phyloP scores from a whole-genome alignment of 495 filamentous ascomycete genomes.

The Penicillium argentinense region DNA sequence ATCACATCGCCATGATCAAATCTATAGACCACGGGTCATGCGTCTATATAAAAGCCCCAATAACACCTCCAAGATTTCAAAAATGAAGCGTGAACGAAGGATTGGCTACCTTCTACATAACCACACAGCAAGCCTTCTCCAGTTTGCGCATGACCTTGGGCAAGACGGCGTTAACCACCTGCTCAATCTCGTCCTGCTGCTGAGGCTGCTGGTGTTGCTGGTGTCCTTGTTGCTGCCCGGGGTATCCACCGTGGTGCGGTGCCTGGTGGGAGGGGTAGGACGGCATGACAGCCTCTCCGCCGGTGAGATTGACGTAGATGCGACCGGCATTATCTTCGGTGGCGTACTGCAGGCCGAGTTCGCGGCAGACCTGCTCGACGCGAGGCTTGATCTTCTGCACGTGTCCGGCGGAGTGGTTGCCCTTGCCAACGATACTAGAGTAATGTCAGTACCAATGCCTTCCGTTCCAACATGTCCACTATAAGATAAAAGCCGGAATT shows the following conservation, averaged over 20 bases:
- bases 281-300: slow-evolving; percentile 58
- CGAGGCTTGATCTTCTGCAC: slow-evolving; percentile 90
- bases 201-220: slow-evolving; percentile 43
- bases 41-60: slow-evolving; percentile 1
- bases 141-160: slow-evolving; percentile 62
- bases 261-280: slow-evolving; percentile 37
- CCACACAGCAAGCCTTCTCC: slow-evolving; percentile 68
- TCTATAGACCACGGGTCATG: background rate
- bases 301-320: slow-evolving; percentile 71
- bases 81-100: too few species aligned
- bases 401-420: slow-evolving; percentile 77
- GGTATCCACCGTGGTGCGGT: slow-evolving; percentile 34
- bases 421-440: slow-evolving; percentile 82
- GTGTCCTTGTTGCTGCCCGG: slow-evolving; percentile 38
- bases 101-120: slow-evolving; percentile 63
- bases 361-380: slow-evolving; percentile 80
- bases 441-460: background rate
- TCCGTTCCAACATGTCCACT: background rate
- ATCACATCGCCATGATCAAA: background rate
- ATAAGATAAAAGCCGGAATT: background rate
- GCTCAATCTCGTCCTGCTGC: slow-evolving; percentile 62
- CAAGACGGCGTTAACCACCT: slow-evolving; percentile 61
- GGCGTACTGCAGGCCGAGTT: slow-evolving; percentile 75
- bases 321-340: slow-evolving; percentile 87
- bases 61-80: background rate